These are phyloP conservation scores for Hypomontagnella monticulosa DNA, from an alignment of 495 filamentous ascomycete species.

Conservation along the genomic window DNA sequence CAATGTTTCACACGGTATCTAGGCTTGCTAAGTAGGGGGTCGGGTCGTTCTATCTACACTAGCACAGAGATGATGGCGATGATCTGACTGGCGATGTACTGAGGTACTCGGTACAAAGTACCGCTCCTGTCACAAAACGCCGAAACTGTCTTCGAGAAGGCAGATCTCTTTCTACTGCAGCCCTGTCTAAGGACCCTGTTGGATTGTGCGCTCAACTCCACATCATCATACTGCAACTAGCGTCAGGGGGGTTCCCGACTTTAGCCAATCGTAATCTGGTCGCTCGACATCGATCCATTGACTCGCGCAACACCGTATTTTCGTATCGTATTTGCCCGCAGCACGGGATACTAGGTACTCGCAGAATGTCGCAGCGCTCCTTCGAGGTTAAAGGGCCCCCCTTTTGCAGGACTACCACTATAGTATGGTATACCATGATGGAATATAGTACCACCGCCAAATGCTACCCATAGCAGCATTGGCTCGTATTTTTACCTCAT, in stretches of 20 bases:
- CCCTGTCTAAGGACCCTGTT: conserved; percentile 41
- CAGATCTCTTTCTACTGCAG: conserved; percentile 43
- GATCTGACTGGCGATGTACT: conserved; percentile 16
- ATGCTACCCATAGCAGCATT: conserved; percentile 27
- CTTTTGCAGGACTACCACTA: too few relatives aligned
- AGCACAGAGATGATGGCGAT: not conserved
- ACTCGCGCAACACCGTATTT: conserved; percentile 46
- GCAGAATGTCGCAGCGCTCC: conserved; percentile 20
- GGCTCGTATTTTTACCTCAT: conserved; percentile 23
- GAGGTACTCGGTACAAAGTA: not conserved
- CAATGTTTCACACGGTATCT: conserved; percentile 27
- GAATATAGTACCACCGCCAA: conserved; percentile 22
- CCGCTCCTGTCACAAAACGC: conserved; percentile 32
- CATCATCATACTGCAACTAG: conserved; percentile 43
- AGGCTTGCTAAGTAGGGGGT: not conserved
- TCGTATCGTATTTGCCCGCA: conserved; percentile 40
- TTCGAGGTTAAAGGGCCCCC: conserved; percentile 6
- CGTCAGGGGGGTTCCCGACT: conserved; percentile 36
- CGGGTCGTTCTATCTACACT: conserved; percentile 2
- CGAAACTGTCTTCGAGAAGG: conserved; percentile 42
- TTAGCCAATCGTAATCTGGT: conserved; percentile 40
- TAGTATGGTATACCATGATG: too few relatives aligned
- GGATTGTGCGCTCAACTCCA: conserved; percentile 37
- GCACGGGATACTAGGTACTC: conserved; percentile 4
- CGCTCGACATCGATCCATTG: conserved; percentile 43